phyloP scores from a whole-genome alignment of 495 filamentous ascomycete species.

The Aspergillus heteromorphus region DNA sequence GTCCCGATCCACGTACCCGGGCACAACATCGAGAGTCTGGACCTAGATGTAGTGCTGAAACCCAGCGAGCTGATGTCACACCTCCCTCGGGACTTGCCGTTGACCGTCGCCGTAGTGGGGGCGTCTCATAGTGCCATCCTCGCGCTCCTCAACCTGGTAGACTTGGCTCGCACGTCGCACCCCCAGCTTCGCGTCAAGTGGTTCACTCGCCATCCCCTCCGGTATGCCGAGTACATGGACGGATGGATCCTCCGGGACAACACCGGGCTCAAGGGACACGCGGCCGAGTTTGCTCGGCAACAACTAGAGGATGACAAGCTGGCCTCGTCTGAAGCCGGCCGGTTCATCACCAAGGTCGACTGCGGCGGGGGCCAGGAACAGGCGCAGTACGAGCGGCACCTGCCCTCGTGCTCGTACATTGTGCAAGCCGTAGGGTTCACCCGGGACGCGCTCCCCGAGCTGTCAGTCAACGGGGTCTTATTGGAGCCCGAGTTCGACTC shows the following conservation, averaged over 20 bases:
- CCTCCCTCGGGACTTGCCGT: conserved; percentile 30
- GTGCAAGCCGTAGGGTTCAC: conserved; percentile 54
- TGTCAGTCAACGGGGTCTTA: conserved; percentile 25
- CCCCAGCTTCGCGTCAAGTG: conserved; percentile 51
- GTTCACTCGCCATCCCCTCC: conserved; percentile 55
- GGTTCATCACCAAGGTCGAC: conserved; percentile 46
- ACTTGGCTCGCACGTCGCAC: conserved; percentile 44
- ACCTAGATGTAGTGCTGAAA: conserved; percentile 52
- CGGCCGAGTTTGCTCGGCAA: conserved; percentile 51
- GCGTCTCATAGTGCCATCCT: conserved; percentile 59
- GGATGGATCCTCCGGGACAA: conserved; percentile 61
- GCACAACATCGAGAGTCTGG: conserved; percentile 32
- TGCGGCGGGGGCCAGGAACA: conserved; percentile 39
- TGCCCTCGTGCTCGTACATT: conserved; percentile 45
- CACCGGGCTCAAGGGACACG: conserved; percentile 57
- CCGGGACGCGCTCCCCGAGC: conserved; percentile 40
- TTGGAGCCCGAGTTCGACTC: conserved; percentile 45
- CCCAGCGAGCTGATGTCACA: conserved; percentile 43
- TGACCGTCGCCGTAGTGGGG: conserved; percentile 51
- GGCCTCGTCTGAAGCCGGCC: conserved; percentile 41
- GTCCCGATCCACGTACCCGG: conserved; percentile 34
- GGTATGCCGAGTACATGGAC: conserved; percentile 56
- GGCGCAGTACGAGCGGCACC: conserved; percentile 35
- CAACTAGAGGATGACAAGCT: conserved; percentile 50
- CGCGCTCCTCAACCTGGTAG: conserved; percentile 53